Percentiles rank a stretch among this genome's conserved stretches.
phyloP scores from a whole-genome alignment of 306 rosid species.

The Fagus crenata region DNA sequence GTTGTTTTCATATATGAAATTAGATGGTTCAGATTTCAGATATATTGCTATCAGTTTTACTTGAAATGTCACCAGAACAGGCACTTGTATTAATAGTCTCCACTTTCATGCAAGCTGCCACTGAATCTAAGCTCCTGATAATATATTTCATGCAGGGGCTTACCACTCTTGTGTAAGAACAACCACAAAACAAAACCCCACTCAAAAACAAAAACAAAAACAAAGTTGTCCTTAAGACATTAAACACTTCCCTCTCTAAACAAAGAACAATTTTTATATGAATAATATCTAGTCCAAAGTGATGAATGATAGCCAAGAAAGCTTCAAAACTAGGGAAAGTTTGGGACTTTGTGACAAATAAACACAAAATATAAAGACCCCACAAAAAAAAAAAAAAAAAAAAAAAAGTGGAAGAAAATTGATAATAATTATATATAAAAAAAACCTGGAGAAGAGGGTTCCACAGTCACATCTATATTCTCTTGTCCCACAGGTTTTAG shows the following conservation, averaged over 20 bases:
- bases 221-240: neutral
- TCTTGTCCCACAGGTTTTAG: conserved; percentile 93
- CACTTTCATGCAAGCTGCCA: conserved; percentile 49
- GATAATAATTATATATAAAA: neutral
- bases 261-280: conserved; percentile 11
- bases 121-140: conserved; percentile 27
- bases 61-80: conserved; percentile 30
- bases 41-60: conserved; percentile 37
- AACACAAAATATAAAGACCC: neutral
- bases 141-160: conserved; percentile 24
- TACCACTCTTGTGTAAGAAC: conserved; percentile 36
- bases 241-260: conserved; percentile 1
- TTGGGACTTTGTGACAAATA: neutral
- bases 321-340: conserved; percentile 2
- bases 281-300: neutral
- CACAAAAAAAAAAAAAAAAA: neutral
- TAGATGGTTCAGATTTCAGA: conserved; percentile 52
- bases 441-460: conserved; percentile 91
- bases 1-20: conserved; percentile 40
- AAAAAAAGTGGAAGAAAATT: neutral
- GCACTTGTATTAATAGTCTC: conserved; percentile 47
- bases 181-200: conserved; percentile 22
- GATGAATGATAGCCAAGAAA: conserved; percentile 1
- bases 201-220: conserved; percentile 15
- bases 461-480: conserved; percentile 99